Percentiles rank a stretch among this genome's conserved stretches.
phyloP scores from a whole-genome alignment of 2,329 filamentous ascomycete species.

The Pezicula rhizophila region DNA sequence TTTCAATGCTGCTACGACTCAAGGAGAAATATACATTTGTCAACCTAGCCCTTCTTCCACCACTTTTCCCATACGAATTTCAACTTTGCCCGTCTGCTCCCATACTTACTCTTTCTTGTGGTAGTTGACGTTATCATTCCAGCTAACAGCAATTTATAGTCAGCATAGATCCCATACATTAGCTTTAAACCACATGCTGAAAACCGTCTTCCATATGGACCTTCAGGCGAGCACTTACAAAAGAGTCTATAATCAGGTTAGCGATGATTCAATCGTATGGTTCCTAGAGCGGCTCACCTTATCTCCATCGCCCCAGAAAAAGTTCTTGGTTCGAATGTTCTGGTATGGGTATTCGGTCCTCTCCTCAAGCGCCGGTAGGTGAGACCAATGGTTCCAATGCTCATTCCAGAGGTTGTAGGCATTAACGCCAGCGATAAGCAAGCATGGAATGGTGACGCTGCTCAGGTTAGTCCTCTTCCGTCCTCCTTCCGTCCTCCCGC shows the following conservation, averaged over 20 bases:
- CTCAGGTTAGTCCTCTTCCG: slow-evolving; percentile 17
- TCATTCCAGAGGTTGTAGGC: slow-evolving; percentile 88
- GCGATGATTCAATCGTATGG: slow-evolving; percentile 3
- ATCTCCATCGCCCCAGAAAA: slow-evolving; percentile 89
- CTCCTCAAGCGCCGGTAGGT: slow-evolving; percentile 84
- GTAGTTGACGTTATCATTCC: slow-evolving; percentile 94
- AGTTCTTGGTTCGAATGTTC: slow-evolving; percentile 98
- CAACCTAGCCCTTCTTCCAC: slow-evolving; percentile 3
- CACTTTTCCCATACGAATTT: neutral
- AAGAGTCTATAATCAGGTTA: slow-evolving; percentile 44
- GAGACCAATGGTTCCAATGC: slow-evolving; percentile 94
- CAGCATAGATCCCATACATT: slow-evolving; percentile 6
- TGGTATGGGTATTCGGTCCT: slow-evolving; percentile 91
- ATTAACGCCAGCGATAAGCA: slow-evolving; percentile 70
- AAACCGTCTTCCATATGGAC: neutral
- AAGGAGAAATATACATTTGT: slow-evolving; percentile 20
- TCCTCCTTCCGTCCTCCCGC: neutral
- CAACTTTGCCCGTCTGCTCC: neutral
- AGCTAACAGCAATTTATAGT: slow-evolving; percentile 47
- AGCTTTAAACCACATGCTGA: neutral
- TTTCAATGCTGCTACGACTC: slow-evolving; percentile 15
- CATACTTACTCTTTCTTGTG: slow-evolving; percentile 54
- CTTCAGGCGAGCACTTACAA: slow-evolving; percentile 47
- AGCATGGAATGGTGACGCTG: slow-evolving; percentile 69
- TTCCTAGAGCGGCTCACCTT: slow-evolving; percentile 56